Conservation (phyloP, 805 yeast genomes). For the Debaryomyces hansenii region DNA sequence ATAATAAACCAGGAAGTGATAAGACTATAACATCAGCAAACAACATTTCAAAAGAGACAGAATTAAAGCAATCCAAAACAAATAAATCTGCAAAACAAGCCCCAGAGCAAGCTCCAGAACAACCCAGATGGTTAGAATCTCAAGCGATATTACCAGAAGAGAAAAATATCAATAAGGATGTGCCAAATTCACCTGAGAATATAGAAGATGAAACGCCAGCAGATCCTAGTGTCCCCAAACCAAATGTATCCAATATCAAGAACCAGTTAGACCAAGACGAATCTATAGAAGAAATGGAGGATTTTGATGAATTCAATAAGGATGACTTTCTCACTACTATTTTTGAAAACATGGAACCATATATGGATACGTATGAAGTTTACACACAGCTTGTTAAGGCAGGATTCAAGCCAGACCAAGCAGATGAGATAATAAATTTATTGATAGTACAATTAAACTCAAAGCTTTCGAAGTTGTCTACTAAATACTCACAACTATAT, state of each 20-base stretch:
- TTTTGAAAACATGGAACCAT: conserved; percentile 46
- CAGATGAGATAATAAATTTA: conserved; percentile 56
- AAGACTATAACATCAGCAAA: neutral
- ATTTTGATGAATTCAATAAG: neutral
- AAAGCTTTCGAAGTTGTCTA: conserved; percentile 44
- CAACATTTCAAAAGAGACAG: neutral
- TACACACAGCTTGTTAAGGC: conserved; percentile 51
- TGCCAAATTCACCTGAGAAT: neutral
- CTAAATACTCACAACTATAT: conserved; percentile 50
- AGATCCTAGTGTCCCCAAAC: conserved; percentile 9
- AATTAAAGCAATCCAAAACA: neutral
- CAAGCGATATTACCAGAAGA: neutral
- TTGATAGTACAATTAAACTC: conserved; percentile 43
- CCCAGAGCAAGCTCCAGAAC: neutral
- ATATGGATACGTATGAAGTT: conserved; percentile 50
- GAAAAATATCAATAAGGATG: neutral
- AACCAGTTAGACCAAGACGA: no score
- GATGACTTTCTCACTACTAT: conserved; percentile 51
- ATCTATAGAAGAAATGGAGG: neutral
- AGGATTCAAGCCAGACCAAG: conserved; percentile 63
- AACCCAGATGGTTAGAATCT: no score
- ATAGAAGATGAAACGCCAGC: neutral
- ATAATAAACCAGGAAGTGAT: neutral
- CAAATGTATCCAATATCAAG: neutral
- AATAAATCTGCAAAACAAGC: neutral